Evolutionary conservation across 2,329 filamentous ascomycete genomes (phyloP).

Genomic region (Dactylellina haptotyla): DNA sequence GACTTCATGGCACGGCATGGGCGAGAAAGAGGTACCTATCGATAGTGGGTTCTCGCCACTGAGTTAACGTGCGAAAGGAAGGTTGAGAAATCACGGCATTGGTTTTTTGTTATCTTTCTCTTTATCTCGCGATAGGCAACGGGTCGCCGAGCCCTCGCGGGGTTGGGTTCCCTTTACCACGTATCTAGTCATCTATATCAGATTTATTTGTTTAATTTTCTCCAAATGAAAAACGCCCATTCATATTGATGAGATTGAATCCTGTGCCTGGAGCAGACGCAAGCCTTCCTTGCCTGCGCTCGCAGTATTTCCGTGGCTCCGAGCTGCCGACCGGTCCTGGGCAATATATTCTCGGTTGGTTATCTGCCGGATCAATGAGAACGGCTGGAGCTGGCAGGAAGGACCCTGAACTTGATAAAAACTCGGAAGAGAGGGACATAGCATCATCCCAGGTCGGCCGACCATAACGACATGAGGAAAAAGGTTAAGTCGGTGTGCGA

Average conservation of each 20-base stretch:
- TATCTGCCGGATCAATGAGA: slow-evolving; percentile 20
- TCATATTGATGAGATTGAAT: neutral
- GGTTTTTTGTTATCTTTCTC: too few relatives aligned
- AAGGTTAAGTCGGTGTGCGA: too few relatives aligned
- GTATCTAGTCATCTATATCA: neutral
- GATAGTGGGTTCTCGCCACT: too few relatives aligned
- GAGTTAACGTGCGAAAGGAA: too few relatives aligned
- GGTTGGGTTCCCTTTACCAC: too few relatives aligned
- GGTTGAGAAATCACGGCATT: too few relatives aligned
- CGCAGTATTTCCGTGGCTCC: slow-evolving; percentile 28
- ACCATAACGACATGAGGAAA: too few relatives aligned
- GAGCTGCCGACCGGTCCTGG: neutral
- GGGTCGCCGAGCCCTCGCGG: too few relatives aligned
- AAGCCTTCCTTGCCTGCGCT: neutral
- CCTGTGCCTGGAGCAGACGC: neutral
- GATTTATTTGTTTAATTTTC: neutral
- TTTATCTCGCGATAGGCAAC: too few relatives aligned
- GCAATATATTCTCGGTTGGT: slow-evolving; percentile 29
- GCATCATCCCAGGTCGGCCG: neutral
- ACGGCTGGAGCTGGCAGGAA: neutral
- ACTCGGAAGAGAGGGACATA: neutral
- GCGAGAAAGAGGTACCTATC: too few relatives aligned
- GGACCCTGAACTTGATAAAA: neutral
- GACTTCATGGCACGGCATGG: too few relatives aligned
- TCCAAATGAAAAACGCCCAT: neutral